phyloP scores from a whole-genome alignment of 2,329 filamentous ascomycete species.

The Aureobasidium sp. region DNA sequence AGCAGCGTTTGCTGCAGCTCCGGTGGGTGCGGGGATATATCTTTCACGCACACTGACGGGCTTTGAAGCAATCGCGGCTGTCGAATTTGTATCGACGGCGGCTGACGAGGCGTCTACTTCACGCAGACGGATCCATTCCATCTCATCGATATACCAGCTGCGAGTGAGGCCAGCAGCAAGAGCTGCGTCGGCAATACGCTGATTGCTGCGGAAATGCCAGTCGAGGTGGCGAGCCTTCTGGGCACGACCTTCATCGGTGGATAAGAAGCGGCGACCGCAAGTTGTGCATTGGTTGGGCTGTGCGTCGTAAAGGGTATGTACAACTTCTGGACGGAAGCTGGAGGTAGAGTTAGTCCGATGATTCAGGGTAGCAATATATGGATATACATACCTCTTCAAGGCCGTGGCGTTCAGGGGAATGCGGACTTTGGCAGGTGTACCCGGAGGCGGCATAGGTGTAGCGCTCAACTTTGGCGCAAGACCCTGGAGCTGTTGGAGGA shows the following conservation, averaged over 20 bases:
- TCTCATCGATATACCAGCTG: slow-evolving; percentile 89
- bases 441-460: slow-evolving; percentile 6
- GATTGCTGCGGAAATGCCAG: slow-evolving; percentile 95
- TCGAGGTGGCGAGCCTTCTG: slow-evolving; percentile 91
- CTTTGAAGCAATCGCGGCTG: neutral
- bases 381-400: slow-evolving; percentile 21
- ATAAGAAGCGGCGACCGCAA: slow-evolving; percentile 79
- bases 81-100: slow-evolving; percentile 29
- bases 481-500: slow-evolving; percentile 13
- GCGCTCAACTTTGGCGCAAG: slow-evolving; percentile 1
- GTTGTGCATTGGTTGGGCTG: slow-evolving; percentile 82
- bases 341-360: slow-evolving; percentile 15
- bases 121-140: slow-evolving; percentile 82
- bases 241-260: slow-evolving; percentile 67
- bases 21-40: slow-evolving; percentile 67
- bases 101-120: slow-evolving; percentile 60
- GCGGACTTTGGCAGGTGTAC: slow-evolving; percentile 11
- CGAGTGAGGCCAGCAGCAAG: slow-evolving; percentile 74
- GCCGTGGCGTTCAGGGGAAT: slow-evolving; percentile 24
- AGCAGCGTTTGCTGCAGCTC: slow-evolving; percentile 61
- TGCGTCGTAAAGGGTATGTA: slow-evolving; percentile 68
- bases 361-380: neutral
- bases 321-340: slow-evolving; percentile 66
- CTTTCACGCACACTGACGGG: slow-evolving; percentile 54
- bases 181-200: slow-evolving; percentile 75